A percentile compares a stretch with the other conserved stretches of the same genome.
Conservation (phyloP, 1,284 basidiomycete genomes). For the Coniferiporia weirii region DNA sequence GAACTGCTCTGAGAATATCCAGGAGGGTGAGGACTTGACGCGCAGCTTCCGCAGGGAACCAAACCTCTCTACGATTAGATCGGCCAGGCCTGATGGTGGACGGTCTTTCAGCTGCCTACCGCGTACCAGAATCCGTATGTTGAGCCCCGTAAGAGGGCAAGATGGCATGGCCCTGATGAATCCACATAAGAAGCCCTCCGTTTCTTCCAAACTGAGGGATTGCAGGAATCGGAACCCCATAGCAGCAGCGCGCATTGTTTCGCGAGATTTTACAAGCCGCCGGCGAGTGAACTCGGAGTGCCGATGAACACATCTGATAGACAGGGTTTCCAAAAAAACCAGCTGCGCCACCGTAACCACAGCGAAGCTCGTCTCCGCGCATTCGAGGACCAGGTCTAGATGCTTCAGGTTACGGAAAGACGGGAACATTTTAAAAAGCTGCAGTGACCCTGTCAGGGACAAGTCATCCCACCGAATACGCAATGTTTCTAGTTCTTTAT, state of each 20-base stretch:
- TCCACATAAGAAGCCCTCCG: background rate
- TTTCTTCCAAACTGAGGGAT: background rate
- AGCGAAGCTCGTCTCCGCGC: background rate
- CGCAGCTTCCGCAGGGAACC: background rate
- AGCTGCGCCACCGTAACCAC: background rate
- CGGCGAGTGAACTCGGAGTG: too few species aligned
- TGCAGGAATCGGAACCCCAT: background rate
- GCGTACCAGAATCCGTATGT: background rate
- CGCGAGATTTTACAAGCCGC: too few species aligned
- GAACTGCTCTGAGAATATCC: background rate
- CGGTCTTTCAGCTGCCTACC: background rate
- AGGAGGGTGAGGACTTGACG: background rate
- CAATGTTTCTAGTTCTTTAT: background rate
- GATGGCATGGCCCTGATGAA: background rate
- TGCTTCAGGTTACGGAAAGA: background rate
- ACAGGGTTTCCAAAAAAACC: background rate
- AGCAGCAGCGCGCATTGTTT: background rate
- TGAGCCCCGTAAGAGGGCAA: background rate
- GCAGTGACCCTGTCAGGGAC: background rate
- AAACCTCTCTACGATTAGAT: background rate
- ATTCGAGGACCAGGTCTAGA: background rate
- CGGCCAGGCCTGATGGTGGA: background rate
- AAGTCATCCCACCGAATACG: background rate
- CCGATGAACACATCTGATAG: background rate
- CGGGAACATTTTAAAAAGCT: background rate